These are phyloP conservation scores for Phialophora tarda DNA, from an alignment of 2,329 filamentous ascomycete species.

Conservation along the genomic window DNA sequence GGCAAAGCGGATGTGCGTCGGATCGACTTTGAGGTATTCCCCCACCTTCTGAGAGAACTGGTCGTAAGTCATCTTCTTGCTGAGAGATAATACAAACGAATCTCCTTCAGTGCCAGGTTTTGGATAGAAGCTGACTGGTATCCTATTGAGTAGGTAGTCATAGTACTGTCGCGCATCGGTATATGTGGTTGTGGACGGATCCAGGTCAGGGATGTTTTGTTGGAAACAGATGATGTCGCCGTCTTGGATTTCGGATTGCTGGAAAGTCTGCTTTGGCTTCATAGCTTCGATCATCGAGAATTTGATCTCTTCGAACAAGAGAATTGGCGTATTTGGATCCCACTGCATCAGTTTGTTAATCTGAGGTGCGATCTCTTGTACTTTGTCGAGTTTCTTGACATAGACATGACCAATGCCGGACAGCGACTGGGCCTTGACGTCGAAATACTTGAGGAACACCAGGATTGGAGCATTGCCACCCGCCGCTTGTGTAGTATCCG, in stretches of 20 bases:
- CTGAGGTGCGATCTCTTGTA: constrained; percentile 77
- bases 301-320: constrained; percentile 96
- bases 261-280: constrained; percentile 87
- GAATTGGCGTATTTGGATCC: constrained; percentile 73
- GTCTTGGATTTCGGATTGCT: constrained; percentile 92
- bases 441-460: constrained; percentile 91
- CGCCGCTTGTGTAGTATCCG: constrained; percentile 46
- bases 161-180: constrained; percentile 83
- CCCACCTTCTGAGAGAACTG: constrained; percentile 83
- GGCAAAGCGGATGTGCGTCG: constrained; percentile 89
- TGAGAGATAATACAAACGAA: constrained; percentile 78
- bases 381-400: constrained; percentile 83
- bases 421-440: constrained; percentile 75
- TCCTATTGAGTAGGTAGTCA: constrained; percentile 86
- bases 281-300: constrained; percentile 95
- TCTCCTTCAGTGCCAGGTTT: constrained; percentile 59
- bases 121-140: constrained; percentile 77
- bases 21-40: constrained; percentile 74
- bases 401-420: constrained; percentile 83
- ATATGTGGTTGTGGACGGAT: constrained; percentile 55
- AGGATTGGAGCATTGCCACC: constrained; percentile 66
- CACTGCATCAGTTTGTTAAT: constrained; percentile 87
- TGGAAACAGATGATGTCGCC: constrained; percentile 98
- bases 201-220: constrained; percentile 56
- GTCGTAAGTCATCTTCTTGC: constrained; percentile 88